These are phyloP conservation scores for Malassezia yamatoensis DNA, from an alignment of 1,284 basidiomycete genomes.

Conservation along the genomic window DNA sequence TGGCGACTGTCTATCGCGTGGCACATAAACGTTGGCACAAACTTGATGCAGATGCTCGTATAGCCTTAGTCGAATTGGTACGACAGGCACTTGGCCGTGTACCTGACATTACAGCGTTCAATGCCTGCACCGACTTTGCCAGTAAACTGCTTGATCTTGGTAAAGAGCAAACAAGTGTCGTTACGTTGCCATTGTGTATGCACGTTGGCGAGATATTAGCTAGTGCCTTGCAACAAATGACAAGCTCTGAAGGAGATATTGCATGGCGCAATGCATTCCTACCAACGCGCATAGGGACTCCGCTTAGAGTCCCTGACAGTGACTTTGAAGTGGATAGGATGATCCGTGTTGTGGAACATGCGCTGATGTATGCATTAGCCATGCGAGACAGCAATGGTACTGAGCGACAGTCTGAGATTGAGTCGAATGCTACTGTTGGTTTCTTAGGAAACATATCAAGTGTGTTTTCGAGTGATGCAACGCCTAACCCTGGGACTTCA, in stretches of 20 bases:
- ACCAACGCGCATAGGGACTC: background rate
- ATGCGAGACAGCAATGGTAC: background rate
- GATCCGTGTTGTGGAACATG: conserved; percentile 2
- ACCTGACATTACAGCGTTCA: background rate
- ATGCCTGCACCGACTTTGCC: conserved; percentile 11
- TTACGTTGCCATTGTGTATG: conserved; percentile 6
- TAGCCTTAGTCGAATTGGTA: background rate
- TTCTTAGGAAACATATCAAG: conserved; percentile 33
- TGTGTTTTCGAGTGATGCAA: conserved; percentile 24
- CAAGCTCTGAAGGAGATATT: background rate
- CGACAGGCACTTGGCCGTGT: background rate
- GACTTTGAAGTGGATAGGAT: conserved; percentile 5
- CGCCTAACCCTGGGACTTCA: background rate
- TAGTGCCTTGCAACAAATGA: background rate
- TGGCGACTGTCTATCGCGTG: conserved; percentile 62
- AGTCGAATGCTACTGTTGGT: conserved; percentile 4
- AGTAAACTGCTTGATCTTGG: background rate
- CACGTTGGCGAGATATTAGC: conserved; percentile 1
- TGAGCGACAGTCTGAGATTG: conserved; percentile 33
- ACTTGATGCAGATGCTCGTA: conserved; percentile 1
- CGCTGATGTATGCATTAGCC: conserved; percentile 9
- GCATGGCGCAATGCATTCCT: background rate
- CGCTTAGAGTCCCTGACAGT: background rate
- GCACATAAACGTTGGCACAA: background rate
- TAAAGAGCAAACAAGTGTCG: background rate